Conservation (phyloP, 2,329 filamentous ascomycete genomes). For the Rhytidhysteron rufulum region DNA sequence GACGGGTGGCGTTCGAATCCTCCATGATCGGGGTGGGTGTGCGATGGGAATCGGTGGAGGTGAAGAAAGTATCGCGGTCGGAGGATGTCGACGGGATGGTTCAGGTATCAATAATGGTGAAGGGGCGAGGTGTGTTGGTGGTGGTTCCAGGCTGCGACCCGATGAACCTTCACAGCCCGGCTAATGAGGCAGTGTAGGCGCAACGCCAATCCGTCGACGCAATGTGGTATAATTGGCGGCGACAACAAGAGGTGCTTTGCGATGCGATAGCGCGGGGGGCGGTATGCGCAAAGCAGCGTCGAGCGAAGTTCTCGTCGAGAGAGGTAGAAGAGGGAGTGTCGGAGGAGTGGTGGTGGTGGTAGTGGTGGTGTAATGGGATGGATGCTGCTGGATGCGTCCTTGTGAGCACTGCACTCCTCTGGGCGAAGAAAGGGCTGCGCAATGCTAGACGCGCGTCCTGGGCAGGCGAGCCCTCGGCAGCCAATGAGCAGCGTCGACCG, state of each 20-base stretch:
- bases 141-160: conserved; percentile 13
- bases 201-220: conserved; percentile 10
- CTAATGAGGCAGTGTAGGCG: conserved; percentile 16
- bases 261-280: conserved; percentile 1
- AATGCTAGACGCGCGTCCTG: no score
- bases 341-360: neutral
- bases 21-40: conserved; percentile 29
- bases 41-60: conserved; percentile 7
- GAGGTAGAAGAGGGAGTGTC: conserved; percentile 2
- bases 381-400: no score
- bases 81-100: conserved; percentile 4
- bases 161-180: conserved; percentile 16
- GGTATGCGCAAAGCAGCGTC: neutral
- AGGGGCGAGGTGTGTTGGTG: conserved; percentile 7
- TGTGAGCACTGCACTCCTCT: no score
- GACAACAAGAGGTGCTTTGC: conserved; percentile 1
- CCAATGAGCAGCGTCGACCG: no score
- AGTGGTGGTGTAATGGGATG: neutral
- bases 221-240: conserved; percentile 12
- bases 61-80: no score
- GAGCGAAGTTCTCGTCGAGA: neutral
- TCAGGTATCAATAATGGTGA: conserved; percentile 4
- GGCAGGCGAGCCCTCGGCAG: no score
- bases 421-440: no score
- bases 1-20: conserved; percentile 25